Conservation (phyloP, 2,329 filamentous ascomycete species). For the Calonectria fujianensis region DNA sequence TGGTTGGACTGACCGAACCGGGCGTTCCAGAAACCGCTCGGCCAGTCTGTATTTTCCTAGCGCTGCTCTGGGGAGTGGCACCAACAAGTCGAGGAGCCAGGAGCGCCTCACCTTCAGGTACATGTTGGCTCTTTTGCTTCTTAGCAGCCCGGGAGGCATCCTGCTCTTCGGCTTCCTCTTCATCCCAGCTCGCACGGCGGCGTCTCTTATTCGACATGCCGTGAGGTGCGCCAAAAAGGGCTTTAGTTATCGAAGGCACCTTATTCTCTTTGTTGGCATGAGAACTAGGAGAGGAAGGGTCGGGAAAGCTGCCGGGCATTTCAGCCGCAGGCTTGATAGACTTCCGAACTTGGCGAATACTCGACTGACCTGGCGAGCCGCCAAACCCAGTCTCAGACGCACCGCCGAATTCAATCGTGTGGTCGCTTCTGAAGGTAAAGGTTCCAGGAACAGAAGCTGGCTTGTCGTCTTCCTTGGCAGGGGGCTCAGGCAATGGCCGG, state of each 20-base stretch:
- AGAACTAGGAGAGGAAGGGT: constrained; percentile 54
- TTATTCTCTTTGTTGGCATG: constrained; percentile 75
- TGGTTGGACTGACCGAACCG: constrained; percentile 65
- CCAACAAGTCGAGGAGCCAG: constrained; percentile 68
- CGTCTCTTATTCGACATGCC: constrained; percentile 81
- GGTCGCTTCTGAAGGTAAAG: constrained; percentile 80
- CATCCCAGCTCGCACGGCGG: constrained; percentile 73
- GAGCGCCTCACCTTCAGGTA: constrained; percentile 71
- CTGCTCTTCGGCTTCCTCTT: constrained; percentile 72
- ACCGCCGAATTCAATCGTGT: constrained; percentile 76
- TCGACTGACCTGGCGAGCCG: constrained; percentile 74
- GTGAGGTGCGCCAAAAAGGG: constrained; percentile 72
- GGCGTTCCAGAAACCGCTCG: constrained; percentile 51
- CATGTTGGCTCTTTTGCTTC: constrained; percentile 73
- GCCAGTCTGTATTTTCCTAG: constrained; percentile 60
- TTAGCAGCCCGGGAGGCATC: constrained; percentile 72
- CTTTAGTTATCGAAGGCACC: constrained; percentile 60
- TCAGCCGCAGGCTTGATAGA: constrained; percentile 66
- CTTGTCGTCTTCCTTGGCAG: constrained; percentile 37
- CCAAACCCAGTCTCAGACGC: constrained; percentile 73
- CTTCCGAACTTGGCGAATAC: constrained; percentile 75
- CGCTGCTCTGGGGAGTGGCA: constrained; percentile 58
- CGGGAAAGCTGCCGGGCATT: constrained; percentile 76
- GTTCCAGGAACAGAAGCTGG: constrained; percentile 71
- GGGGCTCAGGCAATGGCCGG: constrained; percentile 57